Evolutionary conservation across 2,329 filamentous ascomycete genomes (phyloP), one percentile per base, ranked within the genome.

Genomic region (Cordyceps fumosorosea): DNA sequence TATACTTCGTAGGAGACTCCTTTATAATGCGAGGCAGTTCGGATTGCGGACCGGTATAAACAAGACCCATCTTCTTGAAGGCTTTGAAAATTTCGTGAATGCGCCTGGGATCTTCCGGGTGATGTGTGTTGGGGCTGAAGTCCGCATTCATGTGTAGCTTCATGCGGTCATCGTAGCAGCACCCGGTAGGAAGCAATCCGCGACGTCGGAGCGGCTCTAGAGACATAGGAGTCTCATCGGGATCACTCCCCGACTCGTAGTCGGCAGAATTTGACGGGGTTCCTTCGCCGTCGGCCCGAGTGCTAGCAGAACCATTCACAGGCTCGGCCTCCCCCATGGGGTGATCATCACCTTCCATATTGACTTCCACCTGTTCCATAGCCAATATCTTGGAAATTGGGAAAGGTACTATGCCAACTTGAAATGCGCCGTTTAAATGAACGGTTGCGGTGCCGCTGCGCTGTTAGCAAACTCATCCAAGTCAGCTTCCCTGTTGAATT

Each of bases 101-200:
- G 16, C 95, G 87, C 32, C 91, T 83, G 1, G 95, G 95, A 69
- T 99, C 95, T 74, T 99, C 95, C 0, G 95, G 95, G 70, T 99
- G 95, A 57, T 96, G 88, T 24, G 93, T 89, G 54, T 87, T 84
- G 1, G 83, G 81, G 20, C 83, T 85, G 70, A 86, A 88, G 72
- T 91, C 87, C 18, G 90, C 87, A 71, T 97, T 96, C 60, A 92
- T 90, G 73, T 99, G 95, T 64, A 96, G 89, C 64, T 95, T 91
- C 95, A 99, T 99, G 37, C 93, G 86, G 62, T 91, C 87, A 76
- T 99, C 95, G 72, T 98, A 99, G 67, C 90, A 93, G 64, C 89
- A 86, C 3, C 90, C 90, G 0, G 89, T 93, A 0, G 88, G 84
- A 1, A 90, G 78, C 29, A 84, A 75, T 2, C 80, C 79, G 44